Base-by-base conservation (phyloP, 2,329 filamentous ascomycete species). In the Aspergillus bombycis region DNA sequence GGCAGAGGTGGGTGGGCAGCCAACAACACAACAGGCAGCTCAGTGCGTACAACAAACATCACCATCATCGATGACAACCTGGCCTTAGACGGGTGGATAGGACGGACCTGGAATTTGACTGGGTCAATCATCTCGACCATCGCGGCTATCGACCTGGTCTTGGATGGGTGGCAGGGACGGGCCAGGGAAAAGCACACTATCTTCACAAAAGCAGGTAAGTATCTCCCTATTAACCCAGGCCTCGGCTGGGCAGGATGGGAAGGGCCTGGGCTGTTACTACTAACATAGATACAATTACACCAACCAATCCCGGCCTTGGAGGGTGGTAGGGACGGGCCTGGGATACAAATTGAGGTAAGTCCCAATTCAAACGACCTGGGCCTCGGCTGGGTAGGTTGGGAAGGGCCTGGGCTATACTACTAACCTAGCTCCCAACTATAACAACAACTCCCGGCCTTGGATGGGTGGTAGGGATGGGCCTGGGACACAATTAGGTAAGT, bases 381-480 rank as follows among this genome's bases (percentile, higher is more conserved):
- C 46, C 23, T 28, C 23, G 46, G 46, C 7, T 52, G 46, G 46
- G 46, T 28, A n/a, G 46, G 46, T 14, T n/a, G 46, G 46, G 21
- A 28, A 12, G 46, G 46, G 46, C 23, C 26, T 28, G 46, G 46
- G 23, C 23, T 36, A 57, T 50, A 3, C 14, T 11, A 36, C 21
- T 50, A 26, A 26, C 19, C 16, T 26, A n/a, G n/a, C 4, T 26
- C 26, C 26, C 26, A 26, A 26, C 26, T 26, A 26, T 4, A 38
- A 43, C 7, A 23, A 26, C 23, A 43, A 43, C 16, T 26, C 4
- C 45, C 23, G 28, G 53, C 52, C 60, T 53, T 45, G 46, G 60
- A 23, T 48, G 60, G 54, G 54, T 53, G 55, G 64, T 58, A 60
- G 61, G 64, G 66, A 63, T 41, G 62, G 66, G 62, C 62, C 48